These are phyloP conservation scores for Marasmius fiardii DNA, from an alignment of 1,284 basidiomycete genomes.

Conservation along the genomic window DNA sequence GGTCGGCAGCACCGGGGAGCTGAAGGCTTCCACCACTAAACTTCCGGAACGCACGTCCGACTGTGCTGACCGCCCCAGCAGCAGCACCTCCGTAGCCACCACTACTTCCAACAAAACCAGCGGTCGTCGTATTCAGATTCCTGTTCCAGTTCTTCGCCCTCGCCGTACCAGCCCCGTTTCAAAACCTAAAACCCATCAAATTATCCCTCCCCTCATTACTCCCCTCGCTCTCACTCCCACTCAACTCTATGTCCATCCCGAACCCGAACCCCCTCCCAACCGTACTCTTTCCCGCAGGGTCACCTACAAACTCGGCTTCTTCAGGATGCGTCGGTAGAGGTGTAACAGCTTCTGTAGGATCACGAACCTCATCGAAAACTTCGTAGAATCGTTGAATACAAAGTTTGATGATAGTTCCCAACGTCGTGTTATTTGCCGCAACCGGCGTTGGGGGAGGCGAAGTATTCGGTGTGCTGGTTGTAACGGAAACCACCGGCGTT, in stretches of 20 bases:
- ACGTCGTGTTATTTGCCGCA: slow-evolving; percentile 48
- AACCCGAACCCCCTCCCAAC: not conserved
- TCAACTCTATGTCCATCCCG: slow-evolving; percentile 1
- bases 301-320: not conserved
- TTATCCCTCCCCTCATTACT: not conserved
- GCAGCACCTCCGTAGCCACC: too few species aligned
- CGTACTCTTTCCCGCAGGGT: not conserved
- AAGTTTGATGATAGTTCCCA: slow-evolving; percentile 69
- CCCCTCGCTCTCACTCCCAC: slow-evolving; percentile 1
- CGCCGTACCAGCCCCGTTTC: not conserved
- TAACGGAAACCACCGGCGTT: not conserved
- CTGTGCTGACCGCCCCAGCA: too few species aligned
- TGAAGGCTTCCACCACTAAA: too few species aligned
- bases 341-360: slow-evolving; percentile 56
- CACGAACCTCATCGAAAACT: slow-evolving; percentile 74
- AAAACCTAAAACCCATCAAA: not conserved
- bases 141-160: too few species aligned
- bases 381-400: slow-evolving; percentile 84
- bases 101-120: too few species aligned
- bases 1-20: not conserved
- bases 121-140: too few species aligned
- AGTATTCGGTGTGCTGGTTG: slow-evolving; percentile 15
- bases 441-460: slow-evolving; percentile 15
- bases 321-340: not conserved
- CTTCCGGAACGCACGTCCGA: too few species aligned